Evolutionary conservation across 345 rosid species (phyloP).

Genomic region (Eucalyptus marginata): DNA sequence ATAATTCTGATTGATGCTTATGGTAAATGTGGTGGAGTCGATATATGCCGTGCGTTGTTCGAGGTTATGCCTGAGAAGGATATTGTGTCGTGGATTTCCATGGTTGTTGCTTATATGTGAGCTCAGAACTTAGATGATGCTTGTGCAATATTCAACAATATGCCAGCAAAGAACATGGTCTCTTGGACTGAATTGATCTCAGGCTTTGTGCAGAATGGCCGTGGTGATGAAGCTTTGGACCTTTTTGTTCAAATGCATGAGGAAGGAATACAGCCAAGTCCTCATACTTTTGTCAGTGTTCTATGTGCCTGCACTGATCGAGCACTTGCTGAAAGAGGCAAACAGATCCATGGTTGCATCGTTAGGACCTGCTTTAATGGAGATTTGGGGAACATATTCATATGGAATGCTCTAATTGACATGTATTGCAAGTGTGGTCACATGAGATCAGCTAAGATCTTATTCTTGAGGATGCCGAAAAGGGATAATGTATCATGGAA

Average conservation of each 20-base stretch:
- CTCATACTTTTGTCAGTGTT: slow-evolving; percentile 21
- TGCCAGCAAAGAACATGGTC: slow-evolving; percentile 18
- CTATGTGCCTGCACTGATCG: slow-evolving; percentile 27
- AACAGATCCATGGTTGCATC: slow-evolving; percentile 24
- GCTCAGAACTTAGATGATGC: slow-evolving; percentile 22
- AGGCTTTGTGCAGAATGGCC: slow-evolving; percentile 1
- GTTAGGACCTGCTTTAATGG: not conserved
- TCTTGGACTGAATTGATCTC: slow-evolving; percentile 29
- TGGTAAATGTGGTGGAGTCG: slow-evolving; percentile 23
- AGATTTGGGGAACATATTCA: slow-evolving; percentile 4
- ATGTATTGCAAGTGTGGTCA: slow-evolving; percentile 39
- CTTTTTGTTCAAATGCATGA: slow-evolving; percentile 19
- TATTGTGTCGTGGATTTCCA: slow-evolving; percentile 32
- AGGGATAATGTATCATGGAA: slow-evolving; percentile 40
- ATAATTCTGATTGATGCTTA: slow-evolving; percentile 34
- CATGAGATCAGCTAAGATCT: slow-evolving; percentile 11
- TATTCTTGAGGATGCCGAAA: slow-evolving; percentile 15
- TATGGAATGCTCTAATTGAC: slow-evolving; percentile 23
- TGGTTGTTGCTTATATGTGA: slow-evolving; percentile 17
- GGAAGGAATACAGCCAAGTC: slow-evolving; percentile 17
- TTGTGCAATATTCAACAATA: slow-evolving; percentile 5
- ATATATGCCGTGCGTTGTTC: slow-evolving; percentile 9
- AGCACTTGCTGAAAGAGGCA: slow-evolving; percentile 28
- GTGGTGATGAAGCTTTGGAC: slow-evolving; percentile 11
- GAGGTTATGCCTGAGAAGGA: slow-evolving; percentile 17